phyloP scores from a whole-genome alignment of 768 basidiomycete species.

The Mycena capillaripes region DNA sequence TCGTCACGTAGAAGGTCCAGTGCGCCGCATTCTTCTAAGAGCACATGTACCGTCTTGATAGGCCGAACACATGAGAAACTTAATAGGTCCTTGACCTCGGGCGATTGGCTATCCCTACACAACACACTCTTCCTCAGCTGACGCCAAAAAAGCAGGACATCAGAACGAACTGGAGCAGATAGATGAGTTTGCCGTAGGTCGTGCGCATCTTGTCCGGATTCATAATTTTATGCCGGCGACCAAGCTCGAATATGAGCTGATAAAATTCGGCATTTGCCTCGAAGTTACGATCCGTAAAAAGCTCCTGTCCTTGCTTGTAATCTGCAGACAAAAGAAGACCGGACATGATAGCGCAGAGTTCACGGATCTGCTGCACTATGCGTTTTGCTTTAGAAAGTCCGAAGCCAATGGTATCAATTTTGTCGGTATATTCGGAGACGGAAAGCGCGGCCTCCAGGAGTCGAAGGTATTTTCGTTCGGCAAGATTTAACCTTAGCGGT shows the following conservation, averaged over 20 bases:
- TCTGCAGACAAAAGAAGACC: conserved; percentile 87
- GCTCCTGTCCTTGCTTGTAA: conserved; percentile 90
- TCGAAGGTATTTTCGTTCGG: conserved; percentile 87
- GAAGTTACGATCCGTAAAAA: conserved; percentile 88
- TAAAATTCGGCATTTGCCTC: conserved; percentile 85
- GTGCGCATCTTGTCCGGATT: conserved; percentile 94
- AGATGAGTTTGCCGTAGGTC: conserved; percentile 90
- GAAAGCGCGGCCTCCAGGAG: conserved; percentile 87
- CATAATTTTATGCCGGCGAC: conserved; percentile 91
- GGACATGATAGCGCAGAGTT: conserved; percentile 90
- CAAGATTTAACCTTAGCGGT: conserved; percentile 80
- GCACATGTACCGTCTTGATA: conserved; percentile 79
- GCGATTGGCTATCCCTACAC: conserved; percentile 92
- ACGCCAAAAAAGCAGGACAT: no score
- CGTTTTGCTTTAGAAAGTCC: conserved; percentile 88
- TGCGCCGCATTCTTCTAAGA: conserved; percentile 76
- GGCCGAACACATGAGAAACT: conserved; percentile 84
- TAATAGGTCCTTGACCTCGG: conserved; percentile 85
- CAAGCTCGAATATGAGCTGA: conserved; percentile 85
- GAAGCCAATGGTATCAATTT: conserved; percentile 86
- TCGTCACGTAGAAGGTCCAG: conserved; percentile 83
- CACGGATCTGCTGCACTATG: conserved; percentile 88
- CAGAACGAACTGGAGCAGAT: conserved; percentile 87
- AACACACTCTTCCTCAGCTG: no score
- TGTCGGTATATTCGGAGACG: conserved; percentile 92